Evolutionary conservation across 495 filamentous ascomycete species (phyloP), one percentile per base, ranked within the genome.

Genomic region (Podospora anserina): DNA sequence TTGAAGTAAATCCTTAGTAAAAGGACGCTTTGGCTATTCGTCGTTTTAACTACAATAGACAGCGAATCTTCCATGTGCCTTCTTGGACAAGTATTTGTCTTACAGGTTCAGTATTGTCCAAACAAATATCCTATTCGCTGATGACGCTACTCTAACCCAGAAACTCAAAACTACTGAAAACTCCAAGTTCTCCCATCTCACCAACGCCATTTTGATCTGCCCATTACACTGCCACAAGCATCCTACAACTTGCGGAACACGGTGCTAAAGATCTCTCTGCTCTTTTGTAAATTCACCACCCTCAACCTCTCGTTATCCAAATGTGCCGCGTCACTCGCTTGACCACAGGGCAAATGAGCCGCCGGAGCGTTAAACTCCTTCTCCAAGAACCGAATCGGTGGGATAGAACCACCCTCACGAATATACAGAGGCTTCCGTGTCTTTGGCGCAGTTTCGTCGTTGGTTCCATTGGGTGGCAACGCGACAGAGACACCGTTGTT

Each of bases 251-350:
- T 82, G 66, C 78, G 70, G 66, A 99, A 99, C 27, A 98, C 92
- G 73, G 86, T 88, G 66, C 89, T 87, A 71, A 99, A 96, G 53
- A 99, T 96, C 77, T 94, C 92, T 68, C 91, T 88, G 71, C 92
- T 94, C 81, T 96, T 97, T 68, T 91, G 89, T 75, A 99, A 76
- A 77, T 99, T 99, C 73, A 90, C 79, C 63, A 98, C 82, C 54
- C 95, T 83, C 77, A 98, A 78, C 66, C 96, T 82, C 84, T 99
- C 95, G 76, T 98, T 97, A 72, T 96, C 92, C 79, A 99, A 79
- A 88, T 99, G 95, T 28, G 94, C 95, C 64, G 87, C 87, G 76
- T 99, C 95, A 74, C 93, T 97, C 56, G 94, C 93, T 78, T 98
- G 95, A 2, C 95, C 95, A 74, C 94, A 97, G 0, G 95, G 96